Base-by-base conservation (phyloP, 352 stramenopile genomes). In the Nothophytophthora sp. region DNA sequence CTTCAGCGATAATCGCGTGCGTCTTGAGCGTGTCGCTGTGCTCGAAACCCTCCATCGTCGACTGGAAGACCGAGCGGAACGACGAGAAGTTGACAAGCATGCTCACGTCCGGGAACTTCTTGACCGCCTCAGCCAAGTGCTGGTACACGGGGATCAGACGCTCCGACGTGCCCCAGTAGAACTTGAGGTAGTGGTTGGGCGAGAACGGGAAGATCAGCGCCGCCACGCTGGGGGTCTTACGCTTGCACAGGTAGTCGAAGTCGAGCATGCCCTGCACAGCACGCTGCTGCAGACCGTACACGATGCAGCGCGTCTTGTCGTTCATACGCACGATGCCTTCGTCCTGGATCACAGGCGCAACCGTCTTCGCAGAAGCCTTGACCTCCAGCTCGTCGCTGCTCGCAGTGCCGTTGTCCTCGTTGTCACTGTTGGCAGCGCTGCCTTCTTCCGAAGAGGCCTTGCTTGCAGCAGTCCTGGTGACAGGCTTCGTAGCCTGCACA, bases 181-280 rank as follows among this genome's bases (percentile, higher is more conserved):
- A 98, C 73, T 97, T 92, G 20, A 95, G 71, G 77, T 97, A 98
- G 77, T 98, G 95, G 76, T 98, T 98, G 11, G 92, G 86, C 49
- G 82, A 88, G 74, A 98, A 98, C 41, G 93, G 95, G 74, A 98
- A 98, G 50, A 98, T 96, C 60, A 98, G 81, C 5, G 88, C 88
- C 37, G 95, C 95, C 25, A 99, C 96, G 44, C 86, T 97, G 12
- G 96, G 96, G 29, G 84, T 96, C 59, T 92, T 80, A 34, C 96
- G 86, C 64, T 98, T 98, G 79, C 96, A 99, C 63, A 99, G 82
- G 66, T 96, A 98, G 72, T 99, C 96, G 55, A 99, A 99, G 72
- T 99, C 96, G 23, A 99, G 78, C 96, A 99, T 99, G 23, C 94
- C 95, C 65, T 99, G 95, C 46, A 98, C 93, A 12, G 92, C 92